Evolutionary conservation across 129 eudicot species (phyloP).

Genomic region (Saposhnikovia divaricata): DNA sequence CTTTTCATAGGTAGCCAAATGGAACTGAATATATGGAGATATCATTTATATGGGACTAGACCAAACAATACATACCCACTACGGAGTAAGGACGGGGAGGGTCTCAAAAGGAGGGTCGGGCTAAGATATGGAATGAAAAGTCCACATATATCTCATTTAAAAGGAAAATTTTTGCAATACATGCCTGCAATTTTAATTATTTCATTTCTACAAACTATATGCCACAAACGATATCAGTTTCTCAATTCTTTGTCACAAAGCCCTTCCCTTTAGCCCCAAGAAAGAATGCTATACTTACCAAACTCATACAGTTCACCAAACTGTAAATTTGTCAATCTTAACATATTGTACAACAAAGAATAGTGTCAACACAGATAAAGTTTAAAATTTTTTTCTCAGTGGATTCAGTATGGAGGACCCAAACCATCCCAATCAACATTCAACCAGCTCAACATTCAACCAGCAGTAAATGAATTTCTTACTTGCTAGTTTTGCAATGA

Average conservation of each 20-base stretch:
- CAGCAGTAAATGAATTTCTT: background rate
- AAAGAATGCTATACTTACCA: background rate
- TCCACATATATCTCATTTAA: background rate
- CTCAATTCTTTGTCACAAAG: background rate
- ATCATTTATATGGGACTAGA: background rate
- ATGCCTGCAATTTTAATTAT: background rate
- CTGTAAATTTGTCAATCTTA: background rate
- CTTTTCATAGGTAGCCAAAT: background rate
- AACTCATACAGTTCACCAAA: background rate
- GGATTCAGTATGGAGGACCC: background rate
- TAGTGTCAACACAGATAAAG: background rate
- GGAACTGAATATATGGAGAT: background rate
- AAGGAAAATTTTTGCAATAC: background rate
- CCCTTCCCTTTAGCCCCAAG: background rate
- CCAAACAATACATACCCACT: background rate
- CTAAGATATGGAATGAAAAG: background rate
- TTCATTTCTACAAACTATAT: background rate
- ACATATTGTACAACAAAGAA: background rate
- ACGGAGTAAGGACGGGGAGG: background rate
- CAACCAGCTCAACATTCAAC: too few species aligned
- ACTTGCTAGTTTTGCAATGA: background rate
- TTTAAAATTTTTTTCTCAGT: background rate
- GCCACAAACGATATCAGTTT: background rate
- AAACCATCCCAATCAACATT: background rate
- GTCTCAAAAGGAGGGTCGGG: background rate